Conservation (phyloP, 2,329 filamentous ascomycete species). For the Fusarium luffae region DNA sequence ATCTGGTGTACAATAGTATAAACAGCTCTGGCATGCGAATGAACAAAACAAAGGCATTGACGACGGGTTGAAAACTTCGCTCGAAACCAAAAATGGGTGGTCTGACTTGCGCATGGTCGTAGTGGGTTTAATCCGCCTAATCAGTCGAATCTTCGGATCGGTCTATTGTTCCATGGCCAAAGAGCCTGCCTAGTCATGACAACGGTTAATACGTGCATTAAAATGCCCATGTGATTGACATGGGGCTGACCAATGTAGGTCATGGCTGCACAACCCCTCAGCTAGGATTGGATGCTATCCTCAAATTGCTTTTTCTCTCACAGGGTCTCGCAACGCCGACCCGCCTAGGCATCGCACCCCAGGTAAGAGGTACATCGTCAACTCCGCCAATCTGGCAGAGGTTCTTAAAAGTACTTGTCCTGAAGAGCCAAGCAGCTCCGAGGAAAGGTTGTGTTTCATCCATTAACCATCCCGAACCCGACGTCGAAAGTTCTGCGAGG, state of each 20-base stretch:
- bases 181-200: conserved; percentile 40
- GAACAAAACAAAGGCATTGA: conserved; percentile 24
- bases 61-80: conserved; percentile 19
- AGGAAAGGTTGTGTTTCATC: conserved; percentile 14
- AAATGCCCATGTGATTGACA: conserved; percentile 45
- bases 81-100: conserved; percentile 30
- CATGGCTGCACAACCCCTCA: conserved; percentile 41
- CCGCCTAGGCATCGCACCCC: conserved; percentile 20
- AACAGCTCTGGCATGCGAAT: conserved; percentile 9
- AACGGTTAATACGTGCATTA: conserved; percentile 37
- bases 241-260: conserved; percentile 39
- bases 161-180: conserved; percentile 40
- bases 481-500: conserved; percentile 6
- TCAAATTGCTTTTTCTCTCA: conserved; percentile 39
- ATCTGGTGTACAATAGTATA: conserved; percentile 38
- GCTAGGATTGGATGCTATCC: conserved; percentile 37
- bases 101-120: conserved; percentile 33
- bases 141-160: conserved; percentile 38
- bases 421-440: conserved; percentile 17
- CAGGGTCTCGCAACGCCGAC: conserved; percentile 33
- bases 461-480: conserved; percentile 17
- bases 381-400: conserved; percentile 16
- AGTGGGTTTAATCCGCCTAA: conserved; percentile 25
- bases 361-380: conserved; percentile 39
- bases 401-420: conserved; percentile 36